Conservation (phyloP, 1,284 basidiomycete genomes). For the Volvariella volvacea region DNA sequence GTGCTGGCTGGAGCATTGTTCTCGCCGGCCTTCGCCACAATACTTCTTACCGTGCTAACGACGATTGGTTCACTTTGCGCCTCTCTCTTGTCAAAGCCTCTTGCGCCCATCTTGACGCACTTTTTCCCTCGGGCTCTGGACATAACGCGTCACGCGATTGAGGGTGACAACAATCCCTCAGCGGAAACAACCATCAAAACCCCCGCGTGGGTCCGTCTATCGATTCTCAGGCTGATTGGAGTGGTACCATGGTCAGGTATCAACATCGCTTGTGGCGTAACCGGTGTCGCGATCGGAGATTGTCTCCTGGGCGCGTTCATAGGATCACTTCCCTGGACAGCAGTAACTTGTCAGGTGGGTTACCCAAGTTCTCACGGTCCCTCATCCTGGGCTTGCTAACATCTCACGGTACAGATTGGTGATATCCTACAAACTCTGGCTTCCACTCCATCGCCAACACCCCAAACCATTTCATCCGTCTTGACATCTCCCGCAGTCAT, state of each 20-base stretch:
- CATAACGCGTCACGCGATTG: conserved; percentile 68
- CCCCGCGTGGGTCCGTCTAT: conserved; percentile 77
- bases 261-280: conserved; percentile 89
- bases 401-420: conserved; percentile 48
- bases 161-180: conserved; percentile 29
- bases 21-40: conserved; percentile 71
- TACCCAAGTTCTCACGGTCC: conserved; percentile 7
- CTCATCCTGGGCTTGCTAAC: conserved; percentile 11
- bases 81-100: conserved; percentile 72
- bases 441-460: conserved; percentile 56
- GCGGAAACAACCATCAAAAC: conserved; percentile 30
- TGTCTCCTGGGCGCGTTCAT: conserved; percentile 80
- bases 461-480: conserved; percentile 66
- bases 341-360: conserved; percentile 75
- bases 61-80: conserved; percentile 80
- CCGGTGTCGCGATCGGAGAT: conserved; percentile 68
- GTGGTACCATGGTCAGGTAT: conserved; percentile 93
- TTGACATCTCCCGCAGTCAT: conserved; percentile 67
- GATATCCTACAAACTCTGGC: conserved; percentile 78
- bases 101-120: conserved; percentile 75
- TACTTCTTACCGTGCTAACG: conserved; percentile 76
- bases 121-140: conserved; percentile 80
- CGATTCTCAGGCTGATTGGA: conserved; percentile 80
- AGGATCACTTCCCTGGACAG: conserved; percentile 76
- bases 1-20: conserved; percentile 85